phyloP scores from a whole-genome alignment of 495 filamentous ascomycete species.

The Lophiotrema nucula region DNA sequence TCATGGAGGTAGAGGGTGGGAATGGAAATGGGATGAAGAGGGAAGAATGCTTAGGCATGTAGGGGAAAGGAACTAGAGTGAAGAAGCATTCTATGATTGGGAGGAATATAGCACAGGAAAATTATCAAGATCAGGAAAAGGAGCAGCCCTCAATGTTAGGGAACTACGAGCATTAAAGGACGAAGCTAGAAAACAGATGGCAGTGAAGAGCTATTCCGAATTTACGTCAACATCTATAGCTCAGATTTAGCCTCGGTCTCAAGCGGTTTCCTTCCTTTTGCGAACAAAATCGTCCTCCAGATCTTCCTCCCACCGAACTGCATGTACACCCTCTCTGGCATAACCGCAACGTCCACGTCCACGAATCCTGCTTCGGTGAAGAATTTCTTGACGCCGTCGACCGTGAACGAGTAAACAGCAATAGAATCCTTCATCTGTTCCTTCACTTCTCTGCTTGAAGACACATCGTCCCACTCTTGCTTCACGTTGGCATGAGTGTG shows the following conservation, averaged over 20 bases:
- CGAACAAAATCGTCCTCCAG: constrained; percentile 27
- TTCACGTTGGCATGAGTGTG: not conserved
- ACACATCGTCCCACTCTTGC: not conserved
- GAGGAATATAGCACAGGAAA: too few species aligned
- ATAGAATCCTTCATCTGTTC: constrained; percentile 13
- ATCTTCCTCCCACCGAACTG: constrained; percentile 22
- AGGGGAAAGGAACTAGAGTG: not conserved
- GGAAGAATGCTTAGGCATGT: not conserved
- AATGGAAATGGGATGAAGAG: not conserved
- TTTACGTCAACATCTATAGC: too few species aligned
- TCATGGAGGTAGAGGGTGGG: not conserved
- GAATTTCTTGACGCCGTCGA: constrained; percentile 17
- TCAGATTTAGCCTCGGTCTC: constrained; percentile 20
- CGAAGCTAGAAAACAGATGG: too few species aligned
- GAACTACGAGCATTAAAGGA: too few species aligned
- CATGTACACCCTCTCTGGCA: constrained; percentile 30
- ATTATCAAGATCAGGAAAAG: too few species aligned
- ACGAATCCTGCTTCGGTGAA: constrained; percentile 29
- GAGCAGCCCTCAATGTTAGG: too few species aligned
- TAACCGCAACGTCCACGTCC: constrained; percentile 14
- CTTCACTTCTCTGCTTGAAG: not conserved
- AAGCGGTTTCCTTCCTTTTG: constrained; percentile 25
- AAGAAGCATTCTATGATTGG: too few species aligned
- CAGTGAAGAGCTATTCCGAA: too few species aligned
- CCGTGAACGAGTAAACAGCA: constrained; percentile 11